phyloP scores from a whole-genome alignment of 192 early-diverging fungal species.

The Phycomyces blakesleeanus region DNA sequence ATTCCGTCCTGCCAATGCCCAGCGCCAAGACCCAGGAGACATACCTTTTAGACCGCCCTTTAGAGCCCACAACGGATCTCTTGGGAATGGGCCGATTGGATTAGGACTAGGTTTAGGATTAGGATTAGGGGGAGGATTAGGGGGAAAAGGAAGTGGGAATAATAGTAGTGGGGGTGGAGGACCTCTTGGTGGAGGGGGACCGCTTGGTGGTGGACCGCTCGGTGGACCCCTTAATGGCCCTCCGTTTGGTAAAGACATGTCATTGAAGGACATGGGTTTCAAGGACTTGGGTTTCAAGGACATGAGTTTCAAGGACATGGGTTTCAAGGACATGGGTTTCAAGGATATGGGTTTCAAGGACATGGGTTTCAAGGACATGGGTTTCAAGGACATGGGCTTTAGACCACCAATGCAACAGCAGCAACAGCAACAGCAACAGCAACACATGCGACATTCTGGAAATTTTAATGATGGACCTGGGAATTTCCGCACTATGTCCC shows the following conservation, averaged over 20 bases:
- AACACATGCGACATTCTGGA: background rate
- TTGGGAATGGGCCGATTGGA: too few species aligned
- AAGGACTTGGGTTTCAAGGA: background rate
- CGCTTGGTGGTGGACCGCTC: background rate
- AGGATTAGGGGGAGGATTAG: too few species aligned
- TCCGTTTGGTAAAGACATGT: background rate
- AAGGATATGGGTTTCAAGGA: background rate
- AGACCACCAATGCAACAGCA: background rate
- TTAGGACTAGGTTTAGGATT: too few species aligned
- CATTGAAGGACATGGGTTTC: constrained; percentile 8
- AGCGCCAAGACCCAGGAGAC: constrained; percentile 10
- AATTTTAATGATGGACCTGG: background rate
- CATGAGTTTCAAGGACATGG: background rate
- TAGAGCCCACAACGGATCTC: background rate
- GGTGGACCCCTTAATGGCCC: background rate
- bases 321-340: background rate
- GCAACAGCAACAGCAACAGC: constrained; percentile 2
- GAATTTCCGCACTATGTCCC: too few species aligned
- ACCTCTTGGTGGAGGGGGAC: constrained; percentile 8
- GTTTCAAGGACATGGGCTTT: background rate
- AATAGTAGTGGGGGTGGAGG: too few species aligned
- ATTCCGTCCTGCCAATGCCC: constrained; percentile 26
- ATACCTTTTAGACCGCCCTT: constrained; percentile 21
- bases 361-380: background rate
- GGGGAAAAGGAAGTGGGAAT: too few species aligned